Evolutionary conservation across 768 basidiomycete genomes (phyloP).

Genomic region (Sistotremastrum niveocremeum): DNA sequence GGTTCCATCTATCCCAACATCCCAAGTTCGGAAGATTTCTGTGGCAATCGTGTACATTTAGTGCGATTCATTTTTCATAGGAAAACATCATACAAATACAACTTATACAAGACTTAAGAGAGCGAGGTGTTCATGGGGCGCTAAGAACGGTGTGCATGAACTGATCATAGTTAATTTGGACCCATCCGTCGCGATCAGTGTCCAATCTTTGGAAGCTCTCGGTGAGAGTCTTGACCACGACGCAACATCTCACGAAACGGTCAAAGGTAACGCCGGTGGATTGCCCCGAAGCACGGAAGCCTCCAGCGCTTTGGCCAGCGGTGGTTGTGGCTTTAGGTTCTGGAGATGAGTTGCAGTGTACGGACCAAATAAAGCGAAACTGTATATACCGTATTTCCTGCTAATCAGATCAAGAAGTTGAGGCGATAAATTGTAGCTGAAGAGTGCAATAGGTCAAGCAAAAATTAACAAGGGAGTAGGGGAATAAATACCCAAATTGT

Average conservation of each 20-base stretch:
- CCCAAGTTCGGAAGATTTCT: no score
- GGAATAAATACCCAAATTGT: slow-evolving; percentile 49
- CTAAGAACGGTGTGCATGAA: slow-evolving; percentile 58
- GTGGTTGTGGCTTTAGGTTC: slow-evolving; percentile 42
- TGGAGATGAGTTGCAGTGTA: slow-evolving; percentile 13
- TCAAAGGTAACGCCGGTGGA: slow-evolving; percentile 67
- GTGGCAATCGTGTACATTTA: no score
- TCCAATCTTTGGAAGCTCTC: slow-evolving; percentile 60
- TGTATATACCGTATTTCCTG: slow-evolving; percentile 66
- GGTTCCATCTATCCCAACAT: no score
- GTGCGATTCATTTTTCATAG: no score
- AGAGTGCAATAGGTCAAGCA: not conserved
- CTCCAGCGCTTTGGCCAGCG: slow-evolving; percentile 8
- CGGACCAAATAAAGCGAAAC: not conserved
- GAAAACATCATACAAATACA: no score
- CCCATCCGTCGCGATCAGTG: slow-evolving; percentile 52
- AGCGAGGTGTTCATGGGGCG: slow-evolving; percentile 31
- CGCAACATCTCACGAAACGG: slow-evolving; percentile 77
- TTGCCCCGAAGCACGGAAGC: slow-evolving; percentile 15
- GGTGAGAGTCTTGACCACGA: slow-evolving; percentile 64
- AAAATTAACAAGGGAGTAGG: not conserved
- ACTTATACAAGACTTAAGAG: no score
- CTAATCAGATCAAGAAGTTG: slow-evolving; percentile 50
- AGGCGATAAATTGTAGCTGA: slow-evolving; percentile 55
- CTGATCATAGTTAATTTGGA: slow-evolving; percentile 59